phyloP scores from a whole-genome alignment of 805 yeast genomes.

The Clavispora carvajalis region DNA sequence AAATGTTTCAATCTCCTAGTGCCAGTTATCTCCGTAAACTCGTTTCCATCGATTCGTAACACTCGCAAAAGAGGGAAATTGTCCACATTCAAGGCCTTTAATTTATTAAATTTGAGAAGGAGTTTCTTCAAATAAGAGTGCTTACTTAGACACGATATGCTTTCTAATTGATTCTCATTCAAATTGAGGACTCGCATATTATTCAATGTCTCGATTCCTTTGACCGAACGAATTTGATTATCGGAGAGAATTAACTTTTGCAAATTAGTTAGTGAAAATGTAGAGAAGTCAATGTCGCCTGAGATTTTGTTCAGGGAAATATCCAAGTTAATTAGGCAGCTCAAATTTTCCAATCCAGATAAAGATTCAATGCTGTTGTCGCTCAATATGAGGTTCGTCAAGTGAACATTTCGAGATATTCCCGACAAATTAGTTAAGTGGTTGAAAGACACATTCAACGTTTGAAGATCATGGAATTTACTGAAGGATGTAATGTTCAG shows the following conservation, averaged over 20 bases:
- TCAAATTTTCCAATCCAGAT: constrained; percentile 32
- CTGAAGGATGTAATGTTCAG: constrained; percentile 39
- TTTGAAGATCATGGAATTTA: constrained; percentile 36
- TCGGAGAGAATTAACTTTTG: constrained; percentile 42
- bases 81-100: constrained; percentile 27
- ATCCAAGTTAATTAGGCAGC: constrained; percentile 37
- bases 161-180: constrained; percentile 35
- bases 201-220: constrained; percentile 32
- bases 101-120: constrained; percentile 32
- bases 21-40: constrained; percentile 19
- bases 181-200: constrained; percentile 35
- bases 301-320: constrained; percentile 36
- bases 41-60: constrained; percentile 43
- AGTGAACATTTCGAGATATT: constrained; percentile 35
- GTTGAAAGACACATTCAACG: constrained; percentile 37
- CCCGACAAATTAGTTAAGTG: constrained; percentile 30
- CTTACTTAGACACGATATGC: constrained; percentile 15
- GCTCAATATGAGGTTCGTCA: constrained; percentile 35
- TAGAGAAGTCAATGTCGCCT: constrained; percentile 34
- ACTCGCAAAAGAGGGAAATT: constrained; percentile 36
- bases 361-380: constrained; percentile 32
- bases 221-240: constrained; percentile 31
- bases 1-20: constrained; percentile 26
- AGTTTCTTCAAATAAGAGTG: constrained; percentile 34
- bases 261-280: constrained; percentile 31